Base-by-base conservation (phyloP, 192 early-diverging fungal genomes). In the Linnemannia schmuckeri region DNA sequence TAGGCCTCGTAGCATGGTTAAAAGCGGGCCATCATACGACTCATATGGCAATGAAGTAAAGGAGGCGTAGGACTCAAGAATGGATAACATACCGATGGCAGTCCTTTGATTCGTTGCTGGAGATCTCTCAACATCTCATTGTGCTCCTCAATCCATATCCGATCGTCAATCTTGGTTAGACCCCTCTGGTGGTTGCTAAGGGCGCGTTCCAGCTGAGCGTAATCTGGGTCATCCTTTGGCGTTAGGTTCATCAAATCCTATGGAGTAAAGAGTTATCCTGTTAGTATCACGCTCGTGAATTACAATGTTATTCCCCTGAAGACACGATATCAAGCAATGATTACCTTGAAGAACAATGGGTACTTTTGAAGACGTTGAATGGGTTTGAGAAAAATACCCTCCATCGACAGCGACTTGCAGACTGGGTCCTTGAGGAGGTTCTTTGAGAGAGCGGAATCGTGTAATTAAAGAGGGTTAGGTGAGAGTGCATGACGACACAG, bases 281-380 rank as follows among this genome's bases (percentile, higher is more conserved):
- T 18, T 35, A 42, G 13, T 12, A n/a, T 1, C 12, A 10, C 3
- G 40, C 52, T 9, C 70, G 2, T 52, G 49, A 52, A 18, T 3
- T 22, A 52, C 15, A 17, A 20, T 52, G 18, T 0, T 18, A 52
- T 52, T 46, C 12, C 2, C 49, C 6, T 5, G 49, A 44, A 7
- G 49, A 52, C 49, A 49, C 47, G 17, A 46, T 46, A 15, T 22
- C 4, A 15, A 27, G 27, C 17, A 10, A 57, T 27, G 17, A 42
- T 52, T 35, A 90, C 89, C 83, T 90, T 88, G 82, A 91, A 89
- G 54, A 91, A 88, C 54, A 91, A 80, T 10, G 90, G 90, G 69
- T 91, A 91, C 71, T 91, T 91, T 73, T 85, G 83, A 4, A 91
- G 77, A 17, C 90, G 57, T 52, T 91, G 90, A 17, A 91, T 88